phyloP scores from a whole-genome alignment of 352 stramenopile species.

The Thalassiosira sp. region DNA sequence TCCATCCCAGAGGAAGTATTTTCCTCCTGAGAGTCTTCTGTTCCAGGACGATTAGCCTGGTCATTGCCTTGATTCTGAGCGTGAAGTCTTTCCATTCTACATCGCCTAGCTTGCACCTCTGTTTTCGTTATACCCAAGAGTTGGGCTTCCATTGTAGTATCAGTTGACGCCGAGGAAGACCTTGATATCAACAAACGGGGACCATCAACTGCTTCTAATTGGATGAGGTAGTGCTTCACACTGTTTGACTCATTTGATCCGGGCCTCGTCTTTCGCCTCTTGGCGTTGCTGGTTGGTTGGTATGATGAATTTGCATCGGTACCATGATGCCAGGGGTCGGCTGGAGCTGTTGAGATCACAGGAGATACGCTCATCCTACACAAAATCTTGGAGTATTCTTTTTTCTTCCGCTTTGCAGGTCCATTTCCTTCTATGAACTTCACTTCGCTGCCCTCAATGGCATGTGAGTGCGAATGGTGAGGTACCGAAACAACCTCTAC shows the following conservation, averaged over 20 bases:
- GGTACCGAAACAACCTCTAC: conserved; percentile 6
- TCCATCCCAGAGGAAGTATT: conserved; percentile 25
- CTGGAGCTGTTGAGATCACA: conserved; percentile 10
- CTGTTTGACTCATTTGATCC: neutral
- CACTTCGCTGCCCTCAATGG: conserved; percentile 19
- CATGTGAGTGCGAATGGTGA: neutral
- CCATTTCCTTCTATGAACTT: conserved; percentile 26
- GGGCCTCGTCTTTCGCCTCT: conserved; percentile 18
- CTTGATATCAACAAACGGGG: conserved; percentile 13
- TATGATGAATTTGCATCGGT: neutral
- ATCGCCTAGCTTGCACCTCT: conserved; percentile 24
- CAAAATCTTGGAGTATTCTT: conserved; percentile 22
- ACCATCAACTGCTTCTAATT: conserved; percentile 27
- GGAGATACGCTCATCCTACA: conserved; percentile 36
- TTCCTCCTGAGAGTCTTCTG: conserved; percentile 27
- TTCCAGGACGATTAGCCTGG: neutral
- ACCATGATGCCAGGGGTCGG: neutral
- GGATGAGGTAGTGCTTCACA: conserved; percentile 39
- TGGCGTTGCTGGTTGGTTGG: too few relatives aligned
- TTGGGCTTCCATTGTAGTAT: conserved; percentile 31
- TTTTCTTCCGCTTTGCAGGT: conserved; percentile 13
- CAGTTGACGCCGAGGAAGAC: conserved; percentile 20
- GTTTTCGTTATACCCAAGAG: conserved; percentile 30
- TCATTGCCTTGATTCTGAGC: conserved; percentile 2
- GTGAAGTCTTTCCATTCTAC: conserved; percentile 9